Percentiles rank a stretch among this genome's conserved stretches.
Conservation (phyloP, 441 rosid species). For the Gossypium davidsonii region DNA sequence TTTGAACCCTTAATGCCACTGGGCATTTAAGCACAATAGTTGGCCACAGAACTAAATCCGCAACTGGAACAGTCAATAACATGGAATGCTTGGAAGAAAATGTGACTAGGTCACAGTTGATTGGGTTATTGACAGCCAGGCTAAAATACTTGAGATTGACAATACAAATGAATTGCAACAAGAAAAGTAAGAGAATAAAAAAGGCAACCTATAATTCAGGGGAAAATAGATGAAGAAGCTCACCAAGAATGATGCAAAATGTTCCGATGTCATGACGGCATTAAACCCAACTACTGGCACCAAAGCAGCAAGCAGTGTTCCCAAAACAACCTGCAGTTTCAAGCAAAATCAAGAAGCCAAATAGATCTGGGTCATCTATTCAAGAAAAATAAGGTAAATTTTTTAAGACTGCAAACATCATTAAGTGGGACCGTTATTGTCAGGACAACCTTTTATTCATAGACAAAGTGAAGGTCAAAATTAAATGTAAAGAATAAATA, state of each 20-base stretch:
- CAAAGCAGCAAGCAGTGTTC: slow-evolving; percentile 89
- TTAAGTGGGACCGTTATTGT: not conserved
- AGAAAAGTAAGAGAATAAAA: slow-evolving; percentile 1
- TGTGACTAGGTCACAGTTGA: not conserved
- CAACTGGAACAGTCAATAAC: not conserved
- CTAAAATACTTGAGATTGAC: not conserved
- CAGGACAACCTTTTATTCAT: not conserved
- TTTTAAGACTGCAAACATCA: not conserved
- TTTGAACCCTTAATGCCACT: not conserved
- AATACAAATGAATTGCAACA: not conserved
- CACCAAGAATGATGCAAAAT: slow-evolving; percentile 99
- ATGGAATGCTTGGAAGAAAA: not conserved
- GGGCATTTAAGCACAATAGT: not conserved
- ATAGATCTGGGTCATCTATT: not conserved
- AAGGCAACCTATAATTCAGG: not conserved
- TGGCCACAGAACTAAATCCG: not conserved
- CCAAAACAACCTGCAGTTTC: slow-evolving; percentile 76
- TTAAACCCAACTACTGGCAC: slow-evolving; percentile 99
- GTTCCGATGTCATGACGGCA: slow-evolving; percentile 97
- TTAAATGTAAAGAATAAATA: not conserved
- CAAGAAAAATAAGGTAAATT: not conserved
- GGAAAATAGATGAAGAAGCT: slow-evolving; percentile 17
- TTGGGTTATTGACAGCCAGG: not conserved
- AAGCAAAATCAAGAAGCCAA: slow-evolving; percentile 17
- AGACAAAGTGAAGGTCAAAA: not conserved